Percentiles rank a stretch among this genome's conserved stretches.
phyloP scores from a whole-genome alignment of 2,329 filamentous ascomycete species.

The Balansia obtecta region DNA sequence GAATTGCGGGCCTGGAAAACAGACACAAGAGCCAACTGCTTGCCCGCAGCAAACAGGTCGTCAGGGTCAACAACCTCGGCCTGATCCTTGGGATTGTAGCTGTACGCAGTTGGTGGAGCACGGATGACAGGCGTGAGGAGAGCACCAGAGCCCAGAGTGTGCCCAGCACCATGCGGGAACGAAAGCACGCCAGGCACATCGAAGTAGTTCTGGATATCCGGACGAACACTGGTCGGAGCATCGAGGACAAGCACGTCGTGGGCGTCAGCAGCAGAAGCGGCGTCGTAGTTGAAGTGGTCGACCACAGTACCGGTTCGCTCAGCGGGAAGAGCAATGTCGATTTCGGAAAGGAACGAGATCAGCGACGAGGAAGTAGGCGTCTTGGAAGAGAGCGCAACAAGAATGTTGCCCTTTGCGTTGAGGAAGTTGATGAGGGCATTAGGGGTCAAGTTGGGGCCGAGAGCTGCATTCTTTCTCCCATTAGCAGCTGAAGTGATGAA shows the following conservation, averaged over 20 bases:
- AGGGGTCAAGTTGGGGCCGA: conserved; percentile 79
- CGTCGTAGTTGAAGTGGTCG: conserved; percentile 93
- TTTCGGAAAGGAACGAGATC: conserved; percentile 67
- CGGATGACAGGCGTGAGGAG: conserved; percentile 72
- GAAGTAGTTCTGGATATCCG: conserved; percentile 70
- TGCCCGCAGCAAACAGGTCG: conserved; percentile 73
- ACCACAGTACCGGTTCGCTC: conserved; percentile 79
- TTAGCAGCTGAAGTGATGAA: neutral
- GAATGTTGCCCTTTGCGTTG: conserved; percentile 82
- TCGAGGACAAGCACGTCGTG: conserved; percentile 82
- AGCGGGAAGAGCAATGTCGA: conserved; percentile 77
- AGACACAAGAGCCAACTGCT: conserved; percentile 75
- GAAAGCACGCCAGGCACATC: conserved; percentile 49
- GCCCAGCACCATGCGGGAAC: conserved; percentile 71
- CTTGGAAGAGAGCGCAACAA: conserved; percentile 69
- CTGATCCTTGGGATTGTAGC: conserved; percentile 88
- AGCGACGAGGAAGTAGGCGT: conserved; percentile 59
- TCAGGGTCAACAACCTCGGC: conserved; percentile 48
- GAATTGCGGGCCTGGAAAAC: conserved; percentile 86
- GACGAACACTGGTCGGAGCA: conserved; percentile 49
- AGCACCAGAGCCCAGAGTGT: conserved; percentile 65
- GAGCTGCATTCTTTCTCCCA: conserved; percentile 38
- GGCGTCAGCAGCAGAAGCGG: conserved; percentile 59
- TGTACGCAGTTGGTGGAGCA: conserved; percentile 77
- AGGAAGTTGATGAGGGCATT: conserved; percentile 81